Base-by-base conservation (phyloP, 75 land plant genomes). In the Selaginella tamariscina region DNA sequence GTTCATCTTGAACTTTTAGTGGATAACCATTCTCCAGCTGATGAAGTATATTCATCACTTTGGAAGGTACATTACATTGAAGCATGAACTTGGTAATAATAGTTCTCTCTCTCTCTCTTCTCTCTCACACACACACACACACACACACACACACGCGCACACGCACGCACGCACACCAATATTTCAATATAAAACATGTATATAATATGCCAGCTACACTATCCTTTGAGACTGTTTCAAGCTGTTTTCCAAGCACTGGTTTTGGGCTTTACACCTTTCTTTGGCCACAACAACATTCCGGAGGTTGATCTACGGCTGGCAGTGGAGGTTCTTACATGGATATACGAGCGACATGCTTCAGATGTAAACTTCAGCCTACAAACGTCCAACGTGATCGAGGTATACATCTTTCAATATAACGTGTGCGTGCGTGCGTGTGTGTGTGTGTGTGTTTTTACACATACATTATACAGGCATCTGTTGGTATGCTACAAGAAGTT, bases 1-100 rank as follows among this genome's bases (percentile, higher is more conserved):
- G 66, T 80, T 26, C 82, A 80, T 55, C 73, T 80, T 29, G 82
- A 80, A 62, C 76, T 80, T 66, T 80, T 80, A 44, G 77, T 71
- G 23, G 81, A 78, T 65, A 57, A 70, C 39, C 32, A 33, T 28
- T 71, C 80, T 73, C 64, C 74, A 15, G 31, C 66, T 0, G 31
- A 76, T 33, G 54, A 30, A 32, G 55, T 54, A 1, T 55, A 68
- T 27, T 27, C 30, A 23, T 29, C 67, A 21, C 71, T 76, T 59
- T 76, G 78, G 78, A 76, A 65, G 78, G 78, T 76, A 70, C 27
- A 39, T 39, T 39, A 5, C 15, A 5, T n/a, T n/a, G n/a, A n/a
- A n/a, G n/a, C n/a, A n/a, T n/a, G n/a, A n/a, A n/a, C n/a, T n/a
- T n/a, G n/a, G n/a, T n/a, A n/a, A n/a, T n/a, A n/a, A n/a, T n/a